Base-by-base conservation (phyloP, 805 yeast species). In the Wickerhamiella allomyrinae region DNA sequence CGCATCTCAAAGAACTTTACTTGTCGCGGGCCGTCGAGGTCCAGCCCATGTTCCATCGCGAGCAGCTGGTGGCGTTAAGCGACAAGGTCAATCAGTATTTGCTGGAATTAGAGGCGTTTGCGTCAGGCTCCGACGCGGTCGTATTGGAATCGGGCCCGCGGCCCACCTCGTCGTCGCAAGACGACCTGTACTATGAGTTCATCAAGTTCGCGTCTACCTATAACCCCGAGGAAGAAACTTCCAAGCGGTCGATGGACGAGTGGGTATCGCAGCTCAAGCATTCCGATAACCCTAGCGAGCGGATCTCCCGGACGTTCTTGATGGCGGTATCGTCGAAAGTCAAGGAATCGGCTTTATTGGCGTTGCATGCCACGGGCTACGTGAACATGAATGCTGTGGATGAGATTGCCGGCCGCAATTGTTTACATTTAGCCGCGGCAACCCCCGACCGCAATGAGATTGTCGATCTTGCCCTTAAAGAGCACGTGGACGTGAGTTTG, bases 31-130 rank as follows among this genome's bases (percentile, higher is more conserved):
- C 95, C 0, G 94, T 91, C 11, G 85, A 84, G 47, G 95, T 91
- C 5, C 98, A 91, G 60, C 97, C 98, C 0, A 93, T 89, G 10
- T 91, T 91, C 63, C 94, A 91, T 55, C 74, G 93, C 48, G 79
- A 81, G 48, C 89, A 83, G 53, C 80, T 89, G 40, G 79, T 91
- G 36, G 77, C 76, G 49, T 68, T 91, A 52, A 80, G 86, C 56
- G 98, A 91, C 58, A 62, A 76, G 40, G 69, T 61, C 8, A 57
- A 59, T 22, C 54, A 65, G 9, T 53, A 61, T 21, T 57, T 84
- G 34, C 68, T 84, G 59, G 94, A 85, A 52, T 63, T 84, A 25
- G 94, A 85, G 58, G 79, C 80, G 1, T 67, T 71, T 50, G 71
- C 73, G n/a, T 77, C 67, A 34, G 76, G 74, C 21, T 36, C 39